These are phyloP conservation scores for Filobasidium wieringae DNA, from an alignment of 768 basidiomycete species.

Conservation along the genomic window DNA sequence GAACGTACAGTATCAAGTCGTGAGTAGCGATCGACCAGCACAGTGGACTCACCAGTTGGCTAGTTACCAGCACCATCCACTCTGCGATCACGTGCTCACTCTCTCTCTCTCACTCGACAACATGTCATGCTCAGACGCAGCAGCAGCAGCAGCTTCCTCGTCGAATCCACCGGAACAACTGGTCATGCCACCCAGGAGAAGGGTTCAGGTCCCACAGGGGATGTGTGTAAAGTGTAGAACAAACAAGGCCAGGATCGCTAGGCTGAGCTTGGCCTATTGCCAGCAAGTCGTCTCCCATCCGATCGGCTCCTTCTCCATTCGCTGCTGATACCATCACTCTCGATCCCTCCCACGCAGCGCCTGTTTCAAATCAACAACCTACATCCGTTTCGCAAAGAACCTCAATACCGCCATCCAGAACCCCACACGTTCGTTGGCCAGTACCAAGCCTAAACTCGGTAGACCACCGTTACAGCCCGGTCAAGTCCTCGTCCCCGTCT, in stretches of 20 bases:
- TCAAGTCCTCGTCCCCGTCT: slow-evolving; percentile 23
- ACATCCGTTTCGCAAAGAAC: slow-evolving; percentile 17
- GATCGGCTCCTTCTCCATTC: background rate
- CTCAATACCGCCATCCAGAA: slow-evolving; percentile 3
- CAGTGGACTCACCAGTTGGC: too few relatives aligned
- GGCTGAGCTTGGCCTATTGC: slow-evolving; percentile 28
- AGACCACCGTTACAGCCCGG: slow-evolving; percentile 24
- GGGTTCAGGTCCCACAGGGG: too few relatives aligned
- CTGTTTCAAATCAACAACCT: slow-evolving; percentile 13
- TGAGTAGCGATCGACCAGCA: too few relatives aligned
- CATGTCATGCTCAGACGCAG: too few relatives aligned
- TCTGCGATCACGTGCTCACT: too few relatives aligned
- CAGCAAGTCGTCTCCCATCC: slow-evolving; percentile 16
- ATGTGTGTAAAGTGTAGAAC: slow-evolving; percentile 26
- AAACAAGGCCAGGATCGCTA: slow-evolving; percentile 22
- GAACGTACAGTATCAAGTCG: too few relatives aligned
- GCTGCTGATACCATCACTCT: background rate
- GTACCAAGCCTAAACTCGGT: slow-evolving; percentile 1
- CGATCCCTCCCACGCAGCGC: slow-evolving; percentile 13
- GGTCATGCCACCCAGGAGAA: too few relatives aligned
- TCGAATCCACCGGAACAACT: too few relatives aligned
- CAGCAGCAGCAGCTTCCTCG: too few relatives aligned
- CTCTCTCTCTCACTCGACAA: too few relatives aligned
- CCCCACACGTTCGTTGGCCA: background rate
- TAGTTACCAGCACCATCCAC: too few relatives aligned